Evolutionary conservation across 179 eudicot species (phyloP).

Genomic region (Patellifolia procumbens): DNA sequence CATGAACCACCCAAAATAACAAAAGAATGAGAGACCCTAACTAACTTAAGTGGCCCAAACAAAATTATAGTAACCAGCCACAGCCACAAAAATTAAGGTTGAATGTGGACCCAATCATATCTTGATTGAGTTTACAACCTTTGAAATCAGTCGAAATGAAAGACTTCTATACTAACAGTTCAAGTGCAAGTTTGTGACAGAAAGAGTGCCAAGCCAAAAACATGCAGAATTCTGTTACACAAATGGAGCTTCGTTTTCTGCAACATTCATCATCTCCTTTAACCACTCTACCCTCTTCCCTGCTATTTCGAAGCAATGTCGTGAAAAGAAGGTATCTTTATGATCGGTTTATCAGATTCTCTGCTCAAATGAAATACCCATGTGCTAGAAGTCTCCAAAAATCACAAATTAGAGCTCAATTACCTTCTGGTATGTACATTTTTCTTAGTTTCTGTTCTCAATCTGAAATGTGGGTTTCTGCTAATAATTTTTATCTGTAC

Average conservation of each 20-base stretch:
- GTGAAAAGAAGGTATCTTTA: conserved; percentile 27
- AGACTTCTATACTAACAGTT: not conserved
- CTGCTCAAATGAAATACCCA: conserved; percentile 25
- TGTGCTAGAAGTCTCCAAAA: conserved; percentile 35
- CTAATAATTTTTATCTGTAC: too few species aligned
- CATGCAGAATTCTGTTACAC: conserved; percentile 19
- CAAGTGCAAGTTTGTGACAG: not conserved
- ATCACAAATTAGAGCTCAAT: conserved; percentile 37
- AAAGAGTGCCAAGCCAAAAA: not conserved
- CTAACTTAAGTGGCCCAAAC: not conserved
- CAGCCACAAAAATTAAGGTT: not conserved
- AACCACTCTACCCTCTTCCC: conserved; percentile 9
- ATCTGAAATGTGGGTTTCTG: conserved; percentile 1
- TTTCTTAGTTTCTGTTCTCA: not conserved
- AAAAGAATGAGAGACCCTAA: too few species aligned
- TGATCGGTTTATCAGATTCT: conserved; percentile 33
- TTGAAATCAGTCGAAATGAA: not conserved
- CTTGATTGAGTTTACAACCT: not conserved
- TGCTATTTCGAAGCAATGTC: conserved; percentile 17
- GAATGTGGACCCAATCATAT: conserved; percentile 5
- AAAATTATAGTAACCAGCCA: not conserved
- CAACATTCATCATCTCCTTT: conserved; percentile 22
- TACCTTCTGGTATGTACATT: conserved; percentile 48
- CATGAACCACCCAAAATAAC: not conserved
- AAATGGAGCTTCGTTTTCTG: conserved; percentile 26